Base-by-base conservation (phyloP, 495 filamentous ascomycete genomes). In the Beverwykella pulmonaria region DNA sequence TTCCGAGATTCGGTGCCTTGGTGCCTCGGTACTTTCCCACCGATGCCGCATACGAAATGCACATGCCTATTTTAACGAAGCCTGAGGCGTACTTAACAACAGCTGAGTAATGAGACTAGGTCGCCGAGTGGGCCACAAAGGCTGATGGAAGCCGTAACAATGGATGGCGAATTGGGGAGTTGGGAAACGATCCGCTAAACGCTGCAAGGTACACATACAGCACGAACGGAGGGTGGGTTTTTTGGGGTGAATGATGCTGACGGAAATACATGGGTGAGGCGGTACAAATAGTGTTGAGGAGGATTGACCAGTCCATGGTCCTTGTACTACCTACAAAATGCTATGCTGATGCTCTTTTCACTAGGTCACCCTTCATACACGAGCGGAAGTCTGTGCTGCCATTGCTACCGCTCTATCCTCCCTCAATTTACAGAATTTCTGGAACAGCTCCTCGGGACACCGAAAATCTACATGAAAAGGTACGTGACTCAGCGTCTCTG, bases 401-500 rank as follows among this genome's bases (percentile, higher is more conserved):
- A 67, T 23, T n/a, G 49, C 22, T 3, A 32, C 1, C 19, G 55
- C 29, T n/a, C 48, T 30, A 1, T 62, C 50, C 29, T 50, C 14
- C 9, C 49, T 32, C 26, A 57, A 22, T 1, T 19, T 22, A 36
- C 58, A 53, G 26, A 57, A 59, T 39, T 61, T 65, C 36, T 61
- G 47, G 54, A 61, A 60, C 20, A 61, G 32, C 58, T 66, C 62
- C 34, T 66, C 62, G 0, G 68, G 68, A 48, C 68, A 70, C 1
- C 68, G 68, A 63, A 70, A 70, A n/a, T 70, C 68, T n/a, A 70
- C 47, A 30, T 66, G 62, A 47, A 70, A 70, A 12, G 68, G 62
- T 15, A 70, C 63, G 30, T 59, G 50, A 19, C 47, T 57, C 44
- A 70, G 44, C 5, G 58, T 66, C 57, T 65, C 62, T 1, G 15